Base-by-base conservation (phyloP, 2,329 filamentous ascomycete genomes). In the Hypoxylon rubiginosum region DNA sequence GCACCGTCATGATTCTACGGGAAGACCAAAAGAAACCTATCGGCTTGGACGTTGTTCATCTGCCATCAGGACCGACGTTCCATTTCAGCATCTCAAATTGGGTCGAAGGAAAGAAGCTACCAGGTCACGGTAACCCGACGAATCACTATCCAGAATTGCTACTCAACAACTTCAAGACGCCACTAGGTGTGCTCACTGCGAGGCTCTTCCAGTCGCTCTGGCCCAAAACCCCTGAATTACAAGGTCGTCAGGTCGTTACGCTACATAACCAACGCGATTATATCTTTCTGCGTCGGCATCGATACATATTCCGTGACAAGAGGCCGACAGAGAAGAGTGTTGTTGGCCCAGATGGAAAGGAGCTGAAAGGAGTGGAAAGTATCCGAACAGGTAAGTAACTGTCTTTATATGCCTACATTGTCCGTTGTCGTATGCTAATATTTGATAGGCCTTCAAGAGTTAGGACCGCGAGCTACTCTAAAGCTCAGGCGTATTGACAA, bases 241-340 rank as follows among this genome's bases (percentile, higher is more conserved):
- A 91, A 71, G 95, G 95, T 4, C 85, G 95, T 24, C 94, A 97
- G 75, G 94, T 97, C 0, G 89, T 97, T 8, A 97, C 95, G 0
- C 81, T 97, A 56, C 94, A 97, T 80, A 97, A 97, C 73, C 94
- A 97, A 82, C 91, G 95, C 69, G 95, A 98, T 79, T 98, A 95
- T 79, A 96, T 98, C 73, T 99, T 99, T 78, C 86, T 98, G 55
- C 86, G 96, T 4, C 85, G 94, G 39, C 94, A 98, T 79, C 86
- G 96, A 50, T 99, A 99, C 76, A 87, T 97, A 1, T 97, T 99
- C 82, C 88, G 96, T 13, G 93, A 98, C 64, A 97, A 96, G 83
- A 86, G 91, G 10, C 85, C 88, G 60, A 94, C 91, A 0, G 96
- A 98, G 82, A 97, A 97, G 83, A 91, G 89, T 59, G 92, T 97